phyloP scores from a whole-genome alignment of 1,284 basidiomycete genomes.

The Ceratobasidium sp. region DNA sequence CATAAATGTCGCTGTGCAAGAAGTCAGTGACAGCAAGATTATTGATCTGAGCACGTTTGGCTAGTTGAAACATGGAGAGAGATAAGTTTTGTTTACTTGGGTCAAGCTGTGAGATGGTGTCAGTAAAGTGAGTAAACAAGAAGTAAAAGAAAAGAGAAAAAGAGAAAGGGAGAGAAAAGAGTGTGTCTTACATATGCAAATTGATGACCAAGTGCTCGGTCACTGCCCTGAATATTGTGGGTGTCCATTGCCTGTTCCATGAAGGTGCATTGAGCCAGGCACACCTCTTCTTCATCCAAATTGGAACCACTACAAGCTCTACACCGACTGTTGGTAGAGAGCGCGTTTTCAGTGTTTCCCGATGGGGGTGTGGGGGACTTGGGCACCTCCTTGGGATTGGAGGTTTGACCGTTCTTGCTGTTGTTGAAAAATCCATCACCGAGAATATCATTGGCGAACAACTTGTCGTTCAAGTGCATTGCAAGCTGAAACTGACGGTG shows the following conservation, averaged over 20 bases:
- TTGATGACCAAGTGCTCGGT: background rate
- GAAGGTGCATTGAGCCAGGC: background rate
- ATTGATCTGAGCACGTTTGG: background rate
- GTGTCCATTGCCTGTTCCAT: background rate
- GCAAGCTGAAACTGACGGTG: too few species aligned
- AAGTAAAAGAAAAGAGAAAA: background rate
- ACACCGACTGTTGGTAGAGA: background rate
- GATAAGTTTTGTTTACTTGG: background rate
- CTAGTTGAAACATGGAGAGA: background rate
- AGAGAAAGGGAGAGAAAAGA: background rate
- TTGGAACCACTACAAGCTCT: background rate
- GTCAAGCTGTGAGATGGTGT: background rate
- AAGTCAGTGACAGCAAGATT: background rate
- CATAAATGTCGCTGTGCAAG: background rate
- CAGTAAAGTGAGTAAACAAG: too few species aligned
- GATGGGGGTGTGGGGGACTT: too few species aligned
- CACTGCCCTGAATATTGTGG: background rate
- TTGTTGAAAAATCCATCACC: too few species aligned
- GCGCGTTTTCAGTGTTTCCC: too few species aligned
- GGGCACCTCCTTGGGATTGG: too few species aligned
- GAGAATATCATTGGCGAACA: too few species aligned
- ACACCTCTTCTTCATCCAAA: background rate
- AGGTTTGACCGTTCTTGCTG: too few species aligned
- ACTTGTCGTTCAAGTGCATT: too few species aligned
- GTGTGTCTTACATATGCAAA: slow-evolving; percentile 1